These are phyloP conservation scores for Camelina laxa DNA, from an alignment of 345 rosid species.

Conservation along the genomic window DNA sequence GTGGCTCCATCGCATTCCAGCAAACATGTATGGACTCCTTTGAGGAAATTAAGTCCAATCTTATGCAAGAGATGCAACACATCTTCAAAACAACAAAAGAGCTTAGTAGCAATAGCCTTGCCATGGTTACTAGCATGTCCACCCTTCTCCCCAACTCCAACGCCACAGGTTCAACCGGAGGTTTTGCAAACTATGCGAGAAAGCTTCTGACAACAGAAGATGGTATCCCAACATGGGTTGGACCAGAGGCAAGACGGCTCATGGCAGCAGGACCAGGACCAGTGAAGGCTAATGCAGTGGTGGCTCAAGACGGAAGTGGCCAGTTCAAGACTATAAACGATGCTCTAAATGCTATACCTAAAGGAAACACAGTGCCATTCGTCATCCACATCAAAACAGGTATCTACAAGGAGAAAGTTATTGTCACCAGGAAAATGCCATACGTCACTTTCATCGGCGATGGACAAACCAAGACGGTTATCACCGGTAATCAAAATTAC, in stretches of 20 bases:
- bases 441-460: slow-evolving; percentile 73
- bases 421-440: slow-evolving; percentile 39
- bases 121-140: slow-evolving; percentile 60
- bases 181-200: slow-evolving; percentile 36
- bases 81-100: slow-evolving; percentile 50
- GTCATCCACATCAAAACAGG: slow-evolving; percentile 75
- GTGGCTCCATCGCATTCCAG: slow-evolving; percentile 76
- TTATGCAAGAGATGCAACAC: slow-evolving; percentile 53
- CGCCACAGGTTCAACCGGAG: slow-evolving; percentile 26
- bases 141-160: slow-evolving; percentile 48
- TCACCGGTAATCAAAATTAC: slow-evolving; percentile 59
- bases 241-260: slow-evolving; percentile 44
- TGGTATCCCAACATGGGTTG: slow-evolving; percentile 59
- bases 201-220: slow-evolving; percentile 46
- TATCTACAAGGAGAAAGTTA: slow-evolving; percentile 62
- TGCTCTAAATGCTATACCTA: slow-evolving; percentile 58
- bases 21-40: slow-evolving; percentile 77
- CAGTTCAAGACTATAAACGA: slow-evolving; percentile 61
- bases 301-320: slow-evolving; percentile 79
- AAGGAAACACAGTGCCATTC: slow-evolving; percentile 44
- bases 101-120: slow-evolving; percentile 74
- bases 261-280: slow-evolving; percentile 34
- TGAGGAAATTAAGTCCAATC: slow-evolving; percentile 53
- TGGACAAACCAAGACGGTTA: slow-evolving; percentile 65
- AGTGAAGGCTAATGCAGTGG: slow-evolving; percentile 55